phyloP scores from a whole-genome alignment of 306 rosid species.

The Rubus idaeus region DNA sequence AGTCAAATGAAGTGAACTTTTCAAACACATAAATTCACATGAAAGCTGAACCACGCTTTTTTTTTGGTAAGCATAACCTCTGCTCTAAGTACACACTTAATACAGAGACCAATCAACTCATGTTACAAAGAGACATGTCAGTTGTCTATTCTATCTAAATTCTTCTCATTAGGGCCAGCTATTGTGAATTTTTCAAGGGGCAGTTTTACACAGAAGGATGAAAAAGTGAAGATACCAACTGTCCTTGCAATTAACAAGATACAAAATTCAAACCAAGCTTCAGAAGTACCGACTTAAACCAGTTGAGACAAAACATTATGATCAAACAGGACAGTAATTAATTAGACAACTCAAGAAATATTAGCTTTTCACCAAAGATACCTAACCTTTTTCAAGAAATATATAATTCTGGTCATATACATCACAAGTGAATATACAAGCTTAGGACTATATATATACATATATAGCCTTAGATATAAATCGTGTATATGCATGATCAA shows the following conservation, averaged over 20 bases:
- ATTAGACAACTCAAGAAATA: not conserved
- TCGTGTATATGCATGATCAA: not conserved
- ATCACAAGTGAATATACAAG: not conserved
- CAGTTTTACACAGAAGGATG: not conserved
- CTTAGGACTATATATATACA: not conserved
- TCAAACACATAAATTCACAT: not conserved
- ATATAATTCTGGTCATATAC: not conserved
- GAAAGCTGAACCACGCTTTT: not conserved
- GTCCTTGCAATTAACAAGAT: not conserved
- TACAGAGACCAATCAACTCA: not conserved
- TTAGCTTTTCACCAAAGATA: not conserved
- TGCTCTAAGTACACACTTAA: not conserved
- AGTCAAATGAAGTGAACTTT: not conserved
- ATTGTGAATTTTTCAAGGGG: not conserved
- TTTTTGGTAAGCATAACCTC: no score
- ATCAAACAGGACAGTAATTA: not conserved
- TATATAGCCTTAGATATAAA: not conserved
- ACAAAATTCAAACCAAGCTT: not conserved
- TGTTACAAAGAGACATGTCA: not conserved
- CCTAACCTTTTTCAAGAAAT: not conserved
- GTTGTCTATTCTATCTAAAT: not conserved
- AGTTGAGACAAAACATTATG: not conserved
- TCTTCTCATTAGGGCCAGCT: not conserved
- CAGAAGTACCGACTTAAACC: not conserved
- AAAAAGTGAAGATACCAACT: not conserved